Conservation (phyloP, 2,329 filamentous ascomycete genomes). For the Blastomyces silverae region DNA sequence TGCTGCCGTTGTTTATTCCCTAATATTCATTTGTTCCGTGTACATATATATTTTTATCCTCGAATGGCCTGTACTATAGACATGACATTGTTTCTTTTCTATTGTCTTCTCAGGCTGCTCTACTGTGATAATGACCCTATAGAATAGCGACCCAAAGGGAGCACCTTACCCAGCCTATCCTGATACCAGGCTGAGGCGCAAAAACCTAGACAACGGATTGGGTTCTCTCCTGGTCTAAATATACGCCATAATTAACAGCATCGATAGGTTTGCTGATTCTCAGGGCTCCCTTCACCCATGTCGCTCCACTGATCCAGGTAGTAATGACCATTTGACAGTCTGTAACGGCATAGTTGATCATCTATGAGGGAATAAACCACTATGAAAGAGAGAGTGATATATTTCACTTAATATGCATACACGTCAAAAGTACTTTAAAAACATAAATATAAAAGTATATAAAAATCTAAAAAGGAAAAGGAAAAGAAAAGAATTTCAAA, state of each 20-base stretch:
- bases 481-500: too few species aligned
- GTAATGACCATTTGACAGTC: neutral
- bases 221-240: neutral
- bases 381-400: neutral
- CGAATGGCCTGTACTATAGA: conserved; percentile 1
- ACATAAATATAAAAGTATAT: too few species aligned
- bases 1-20: neutral
- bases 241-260: neutral
- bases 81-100: neutral
- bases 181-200: neutral
- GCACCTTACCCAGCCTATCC: neutral
- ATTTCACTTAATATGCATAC: neutral
- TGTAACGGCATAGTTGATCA: neutral
- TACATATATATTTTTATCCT: conserved; percentile 11
- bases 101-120: neutral
- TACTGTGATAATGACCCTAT: neutral
- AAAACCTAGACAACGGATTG: neutral
- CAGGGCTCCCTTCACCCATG: neutral
- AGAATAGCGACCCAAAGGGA: neutral
- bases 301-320: neutral
- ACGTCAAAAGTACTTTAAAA: neutral
- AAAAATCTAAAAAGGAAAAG: too few species aligned
- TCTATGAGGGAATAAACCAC: neutral
- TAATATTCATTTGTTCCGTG: neutral
- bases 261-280: neutral